Evolutionary conservation across 108 stramenopile genomes (phyloP).

Genomic region (Parmales sp.): DNA sequence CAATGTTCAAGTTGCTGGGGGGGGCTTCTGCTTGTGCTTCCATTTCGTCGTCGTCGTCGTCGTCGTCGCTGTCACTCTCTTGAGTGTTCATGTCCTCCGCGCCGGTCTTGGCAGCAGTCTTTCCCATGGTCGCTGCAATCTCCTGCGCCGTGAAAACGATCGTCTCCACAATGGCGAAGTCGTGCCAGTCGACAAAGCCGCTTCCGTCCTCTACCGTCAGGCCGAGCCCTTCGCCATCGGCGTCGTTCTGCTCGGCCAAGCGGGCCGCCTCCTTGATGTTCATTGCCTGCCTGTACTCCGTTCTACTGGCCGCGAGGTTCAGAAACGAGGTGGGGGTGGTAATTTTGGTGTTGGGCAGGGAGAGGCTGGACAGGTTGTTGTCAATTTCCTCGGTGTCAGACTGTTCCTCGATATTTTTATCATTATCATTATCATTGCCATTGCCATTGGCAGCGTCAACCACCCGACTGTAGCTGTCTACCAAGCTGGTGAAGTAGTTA

Average conservation of each 20-base stretch:
- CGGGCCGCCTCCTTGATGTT: constrained; percentile 57
- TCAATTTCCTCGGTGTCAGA: neutral
- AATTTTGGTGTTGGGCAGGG: neutral
- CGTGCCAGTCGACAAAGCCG: constrained; percentile 88
- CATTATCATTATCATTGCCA: neutral
- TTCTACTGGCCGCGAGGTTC: no score
- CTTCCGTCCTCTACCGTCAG: constrained; percentile 13
- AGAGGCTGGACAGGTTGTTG: neutral
- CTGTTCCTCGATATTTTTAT: neutral
- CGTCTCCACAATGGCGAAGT: constrained; percentile 96
- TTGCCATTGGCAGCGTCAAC: constrained; percentile 47
- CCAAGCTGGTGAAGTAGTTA: constrained; percentile 87
- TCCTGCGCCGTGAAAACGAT: constrained; percentile 87
- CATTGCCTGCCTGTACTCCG: neutral
- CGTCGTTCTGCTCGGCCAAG: constrained; percentile 70
- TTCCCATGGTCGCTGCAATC: constrained; percentile 41
- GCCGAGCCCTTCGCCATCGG: constrained; percentile 47
- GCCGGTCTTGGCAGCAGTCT: neutral
- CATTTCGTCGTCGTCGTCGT: constrained; percentile 65
- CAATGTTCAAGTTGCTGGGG: constrained; percentile 59
- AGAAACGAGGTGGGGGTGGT: no score
- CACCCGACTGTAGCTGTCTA: constrained; percentile 81
- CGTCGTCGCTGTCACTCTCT: constrained; percentile 56
- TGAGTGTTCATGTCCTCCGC: constrained; percentile 46
- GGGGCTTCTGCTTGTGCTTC: no score